phyloP scores from a whole-genome alignment of 345 rosid species.

The Sapria himalayana region DNA sequence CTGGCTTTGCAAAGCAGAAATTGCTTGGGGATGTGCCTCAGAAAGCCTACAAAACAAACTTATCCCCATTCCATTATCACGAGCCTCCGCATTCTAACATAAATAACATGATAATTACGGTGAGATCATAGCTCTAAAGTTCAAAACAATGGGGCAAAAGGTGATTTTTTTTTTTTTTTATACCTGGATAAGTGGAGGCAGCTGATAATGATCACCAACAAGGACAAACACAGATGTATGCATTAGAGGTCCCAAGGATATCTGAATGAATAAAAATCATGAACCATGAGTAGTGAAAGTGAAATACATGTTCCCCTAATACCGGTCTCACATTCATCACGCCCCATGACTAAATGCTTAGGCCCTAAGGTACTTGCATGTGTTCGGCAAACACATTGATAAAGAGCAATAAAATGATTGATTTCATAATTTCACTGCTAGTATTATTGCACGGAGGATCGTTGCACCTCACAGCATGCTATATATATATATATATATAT shows the following conservation, averaged over 20 bases:
- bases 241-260: conserved; percentile 80
- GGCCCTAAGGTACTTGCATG: no score
- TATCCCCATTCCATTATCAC: conserved; percentile 79
- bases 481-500: no score
- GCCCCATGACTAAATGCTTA: no score
- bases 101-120: conserved; percentile 3
- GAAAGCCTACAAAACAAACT: conserved; percentile 95
- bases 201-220: conserved; percentile 96
- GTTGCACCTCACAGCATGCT: no score
- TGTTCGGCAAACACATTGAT: no score
- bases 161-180: no score
- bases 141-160: not conserved
- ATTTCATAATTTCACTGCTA: no score
- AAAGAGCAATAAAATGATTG: no score
- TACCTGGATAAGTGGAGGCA: conserved; percentile 93
- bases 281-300: not conserved
- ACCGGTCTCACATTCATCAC: no score
- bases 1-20: conserved; percentile 91
- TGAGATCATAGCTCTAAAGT: conserved; percentile 7
- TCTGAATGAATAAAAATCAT: conserved; percentile 20
- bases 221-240: conserved; percentile 75
- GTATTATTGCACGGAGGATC: no score
- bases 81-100: conserved; percentile 70
- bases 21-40: conserved; percentile 96
- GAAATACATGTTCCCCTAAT: no score